Percentiles rank a stretch among this genome's conserved stretches.
Conservation (phyloP, 306 rosid genomes). For the Cicer cuneatum region DNA sequence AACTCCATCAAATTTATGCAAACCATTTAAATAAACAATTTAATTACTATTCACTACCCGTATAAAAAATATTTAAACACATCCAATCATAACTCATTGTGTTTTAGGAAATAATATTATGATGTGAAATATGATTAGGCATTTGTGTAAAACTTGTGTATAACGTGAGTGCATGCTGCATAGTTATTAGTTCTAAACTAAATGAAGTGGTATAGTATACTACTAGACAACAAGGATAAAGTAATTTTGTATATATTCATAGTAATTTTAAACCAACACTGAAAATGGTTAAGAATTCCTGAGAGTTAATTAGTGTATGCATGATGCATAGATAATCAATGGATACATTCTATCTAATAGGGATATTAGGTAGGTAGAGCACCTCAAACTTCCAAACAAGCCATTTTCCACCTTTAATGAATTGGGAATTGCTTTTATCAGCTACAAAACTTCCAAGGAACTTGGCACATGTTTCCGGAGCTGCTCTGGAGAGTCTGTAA, state of each 20-base stretch:
- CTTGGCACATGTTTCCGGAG: slow-evolving; percentile 95
- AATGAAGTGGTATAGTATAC: not conserved
- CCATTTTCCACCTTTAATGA: slow-evolving; percentile 92
- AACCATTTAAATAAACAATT: slow-evolving; percentile 10
- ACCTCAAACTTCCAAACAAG: slow-evolving; percentile 99
- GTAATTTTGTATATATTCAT: too few relatives aligned
- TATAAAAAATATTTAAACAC: not conserved
- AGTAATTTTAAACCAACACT: not conserved
- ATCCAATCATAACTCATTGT: not conserved
- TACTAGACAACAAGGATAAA: too few relatives aligned
- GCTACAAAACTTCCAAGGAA: slow-evolving; percentile 94
- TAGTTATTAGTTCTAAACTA: not conserved
- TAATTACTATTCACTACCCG: not conserved
- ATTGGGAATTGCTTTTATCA: slow-evolving; percentile 63
- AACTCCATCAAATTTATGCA: too few relatives aligned
- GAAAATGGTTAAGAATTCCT: slow-evolving; percentile 3
- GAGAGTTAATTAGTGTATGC: slow-evolving; percentile 26
- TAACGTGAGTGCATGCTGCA: not conserved
- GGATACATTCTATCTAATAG: slow-evolving; percentile 26
- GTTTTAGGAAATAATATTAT: not conserved
- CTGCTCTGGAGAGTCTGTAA: slow-evolving; percentile 93
- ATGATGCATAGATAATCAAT: slow-evolving; percentile 19
- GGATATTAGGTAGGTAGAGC: slow-evolving; percentile 40
- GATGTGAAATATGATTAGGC: not conserved
- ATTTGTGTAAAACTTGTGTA: not conserved